These are phyloP conservation scores for Plasmodium vinckei DNA, from an alignment of 169 alveolate genomes.

Conservation along the genomic window DNA sequence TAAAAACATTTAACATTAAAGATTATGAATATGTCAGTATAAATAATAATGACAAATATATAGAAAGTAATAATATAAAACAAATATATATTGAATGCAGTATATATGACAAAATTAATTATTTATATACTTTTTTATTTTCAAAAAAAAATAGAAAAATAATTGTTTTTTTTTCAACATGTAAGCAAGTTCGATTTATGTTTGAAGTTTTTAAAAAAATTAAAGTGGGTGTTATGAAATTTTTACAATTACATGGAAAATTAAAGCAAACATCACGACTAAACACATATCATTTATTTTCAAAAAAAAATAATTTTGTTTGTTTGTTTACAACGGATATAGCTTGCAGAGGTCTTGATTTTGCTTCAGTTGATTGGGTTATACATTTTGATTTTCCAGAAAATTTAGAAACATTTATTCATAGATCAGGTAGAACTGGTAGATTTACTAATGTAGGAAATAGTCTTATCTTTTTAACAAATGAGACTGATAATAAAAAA, in stretches of 20 bases:
- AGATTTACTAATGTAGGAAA: constrained; percentile 93
- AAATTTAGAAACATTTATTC: constrained; percentile 96
- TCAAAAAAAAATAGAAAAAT: constrained; percentile 91
- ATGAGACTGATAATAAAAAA: constrained; percentile 60
- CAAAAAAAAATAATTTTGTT: constrained; percentile 72
- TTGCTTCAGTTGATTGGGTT: constrained; percentile 98
- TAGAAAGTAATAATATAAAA: constrained; percentile 67
- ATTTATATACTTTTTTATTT: constrained; percentile 92
- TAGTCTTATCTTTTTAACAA: constrained; percentile 80
- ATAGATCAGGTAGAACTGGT: constrained; percentile 99
- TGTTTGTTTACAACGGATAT: constrained; percentile 96
- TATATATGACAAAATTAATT: constrained; percentile 90
- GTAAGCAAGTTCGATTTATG: constrained; percentile 95
- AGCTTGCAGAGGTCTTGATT: constrained; percentile 99
- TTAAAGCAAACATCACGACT: constrained; percentile 87
- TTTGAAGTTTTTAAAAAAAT: constrained; percentile 91
- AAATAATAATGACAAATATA: constrained; percentile 61
- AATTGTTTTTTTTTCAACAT: constrained; percentile 93
- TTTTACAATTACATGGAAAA: constrained; percentile 94
- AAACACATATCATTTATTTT: constrained; percentile 72
- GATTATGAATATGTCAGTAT: constrained; percentile 73
- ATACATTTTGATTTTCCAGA: constrained; percentile 99
- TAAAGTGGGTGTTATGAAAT: constrained; percentile 89
- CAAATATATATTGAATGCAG: constrained; percentile 64
- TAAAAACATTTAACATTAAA: constrained; percentile 51